Conservation (phyloP, 2,329 filamentous ascomycete species). For the Penicillium griseofulvum region DNA sequence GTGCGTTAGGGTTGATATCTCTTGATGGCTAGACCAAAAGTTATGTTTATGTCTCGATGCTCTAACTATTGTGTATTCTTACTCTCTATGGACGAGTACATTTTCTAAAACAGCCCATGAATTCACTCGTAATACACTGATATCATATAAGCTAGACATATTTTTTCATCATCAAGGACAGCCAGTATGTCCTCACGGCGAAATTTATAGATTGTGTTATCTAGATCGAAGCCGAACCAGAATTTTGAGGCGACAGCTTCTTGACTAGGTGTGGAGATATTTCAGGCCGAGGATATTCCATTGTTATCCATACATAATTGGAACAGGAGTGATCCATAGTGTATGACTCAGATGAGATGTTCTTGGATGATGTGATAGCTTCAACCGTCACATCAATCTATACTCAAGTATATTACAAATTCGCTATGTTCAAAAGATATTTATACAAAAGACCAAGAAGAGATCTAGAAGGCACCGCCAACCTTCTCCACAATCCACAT, state of each 20-base stretch:
- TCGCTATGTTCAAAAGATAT: background rate
- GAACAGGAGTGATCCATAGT: background rate
- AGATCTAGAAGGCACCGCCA: slow-evolving; percentile 73
- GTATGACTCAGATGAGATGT: background rate
- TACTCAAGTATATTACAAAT: slow-evolving; percentile 6
- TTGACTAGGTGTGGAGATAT: background rate
- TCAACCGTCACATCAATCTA: background rate
- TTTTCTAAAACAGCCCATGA: slow-evolving; percentile 11
- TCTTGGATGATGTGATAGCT: background rate
- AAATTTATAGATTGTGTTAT: slow-evolving; percentile 51
- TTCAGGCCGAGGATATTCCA: background rate
- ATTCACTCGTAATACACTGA: slow-evolving; percentile 6
- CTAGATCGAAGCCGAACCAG: slow-evolving; percentile 51
- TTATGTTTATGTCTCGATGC: slow-evolving; percentile 11
- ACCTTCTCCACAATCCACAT: slow-evolving; percentile 92
- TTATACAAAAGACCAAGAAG: slow-evolving; percentile 5
- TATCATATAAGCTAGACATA: background rate
- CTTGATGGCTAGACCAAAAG: slow-evolving; percentile 21
- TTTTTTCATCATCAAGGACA: slow-evolving; percentile 23
- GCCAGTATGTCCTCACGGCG: slow-evolving; percentile 31
- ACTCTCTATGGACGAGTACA: slow-evolving; percentile 10
- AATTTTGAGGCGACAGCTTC: slow-evolving; percentile 24
- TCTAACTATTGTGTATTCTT: background rate
- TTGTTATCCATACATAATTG: background rate
- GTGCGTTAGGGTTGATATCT: slow-evolving; percentile 15